Base-by-base conservation (phyloP, 2,329 filamentous ascomycete genomes). In the Dothideomycetes sp. region DNA sequence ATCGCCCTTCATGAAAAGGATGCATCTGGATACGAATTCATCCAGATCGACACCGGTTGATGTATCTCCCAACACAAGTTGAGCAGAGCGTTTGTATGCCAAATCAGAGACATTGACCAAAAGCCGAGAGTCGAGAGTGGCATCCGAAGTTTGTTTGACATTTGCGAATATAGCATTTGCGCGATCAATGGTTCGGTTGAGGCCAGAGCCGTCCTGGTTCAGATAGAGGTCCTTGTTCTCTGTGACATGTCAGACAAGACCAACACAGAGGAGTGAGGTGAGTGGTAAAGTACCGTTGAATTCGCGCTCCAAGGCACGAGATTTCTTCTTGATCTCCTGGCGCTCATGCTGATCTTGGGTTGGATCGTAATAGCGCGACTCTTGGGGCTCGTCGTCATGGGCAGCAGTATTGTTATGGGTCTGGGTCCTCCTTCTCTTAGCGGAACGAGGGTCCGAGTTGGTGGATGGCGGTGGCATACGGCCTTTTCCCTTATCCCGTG, bases 1-100 rank as follows among this genome's bases (percentile, higher is more conserved):
- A 24, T 74, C 71, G 16, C 60, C 55, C 13, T 76, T 78, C 86
- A 96, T 95, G 57, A 84, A 96, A 3, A 74, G 76, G 45, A 93
- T 86, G 59, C 83, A 89, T 61, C 93, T 94, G 1, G 84, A 83
- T 11, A 96, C 77, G 54, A 96, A 93, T 52, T 94, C 84, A 46
- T 96, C 88, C 0, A 93, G 71, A 54, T 96, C 88, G 16, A 98
- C 66, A 6, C 87, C 85, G 36, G 82, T 78, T 3, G 77, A 76
- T 2, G 73, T 66, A 51, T 82, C 81, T 5, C 87, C 87, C 20
- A 85, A 70, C 1, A 82, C 78, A 18, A 93, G 70, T 37, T 80
- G 78, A 30, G 81, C 70, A 0, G 85, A 81, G 56, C 86, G 87
- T 51, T 84, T 84, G 52, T 82, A 80, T 0, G 83, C 81, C 4